Base-by-base conservation (phyloP, 2,329 filamentous ascomycete species). In the Neofusicoccum ribis region DNA sequence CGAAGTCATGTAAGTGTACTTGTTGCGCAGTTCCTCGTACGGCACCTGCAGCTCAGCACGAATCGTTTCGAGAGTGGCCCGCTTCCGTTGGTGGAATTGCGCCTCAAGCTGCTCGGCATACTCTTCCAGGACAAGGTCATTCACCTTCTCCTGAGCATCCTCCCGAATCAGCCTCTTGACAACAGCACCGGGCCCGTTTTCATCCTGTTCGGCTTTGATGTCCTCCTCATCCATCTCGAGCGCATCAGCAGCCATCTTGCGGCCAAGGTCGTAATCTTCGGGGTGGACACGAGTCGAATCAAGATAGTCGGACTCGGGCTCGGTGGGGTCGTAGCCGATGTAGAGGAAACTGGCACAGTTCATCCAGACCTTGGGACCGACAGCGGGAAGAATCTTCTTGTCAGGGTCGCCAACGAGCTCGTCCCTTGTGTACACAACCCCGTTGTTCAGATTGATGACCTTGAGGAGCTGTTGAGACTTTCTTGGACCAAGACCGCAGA, bases 231-330 rank as follows among this genome's bases (percentile, higher is more conserved):
- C 95, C 70, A 99, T 85, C 75, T 97, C 94, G 54, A 99, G 83
- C 15, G 95, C 95, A 82, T 99, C 95, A 3, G 95, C 95, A 20
- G 95, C 95, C 90, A 99, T 98, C 80, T 99, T 99, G 71, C 94
- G 91, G 56, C 93, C 95, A 67, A 99, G 89, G 71, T 99, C 95
- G 78, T 99, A 99, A 76, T 99, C 95, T 81, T 99, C 95, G 1
- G 95, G 95, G 73, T 99, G 95, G 17, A 99, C 93, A 81, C 95
- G 91, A 52, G 95, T 99, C 75, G 95, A 96, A 79, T 99, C 95
- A 31, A 99, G 84, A 66, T 96, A 96, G 75, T 99, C 95, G 0
- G 93, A 92, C 14, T 91, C 86, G 1, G 89, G 85, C 71, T 92
- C 92, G 14, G 89, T 88, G n/a, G 88, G 85, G 69, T 97, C 93